Evolutionary conservation across 495 filamentous ascomycete genomes (phyloP).

Genomic region (Penicillium arizonense): DNA sequence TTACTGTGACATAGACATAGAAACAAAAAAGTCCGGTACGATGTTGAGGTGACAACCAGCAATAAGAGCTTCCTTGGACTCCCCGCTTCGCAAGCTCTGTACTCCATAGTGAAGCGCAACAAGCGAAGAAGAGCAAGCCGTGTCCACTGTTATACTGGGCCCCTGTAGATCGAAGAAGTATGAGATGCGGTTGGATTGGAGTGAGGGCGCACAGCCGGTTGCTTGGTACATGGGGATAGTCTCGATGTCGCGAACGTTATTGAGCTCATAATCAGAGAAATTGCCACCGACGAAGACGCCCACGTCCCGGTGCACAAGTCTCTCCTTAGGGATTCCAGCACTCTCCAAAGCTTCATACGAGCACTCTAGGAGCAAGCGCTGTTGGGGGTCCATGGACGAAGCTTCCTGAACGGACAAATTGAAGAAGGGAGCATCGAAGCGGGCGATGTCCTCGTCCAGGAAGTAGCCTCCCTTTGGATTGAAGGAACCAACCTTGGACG

Average conservation of each 20-base stretch:
- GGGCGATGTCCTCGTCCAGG: constrained; percentile 35
- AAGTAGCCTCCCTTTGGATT: constrained; percentile 38
- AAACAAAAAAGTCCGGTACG: constrained; percentile 54
- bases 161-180: constrained; percentile 55
- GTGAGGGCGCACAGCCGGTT: constrained; percentile 39
- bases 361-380: constrained; percentile 48
- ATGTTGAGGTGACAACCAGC: constrained; percentile 59
- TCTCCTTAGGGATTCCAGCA: constrained; percentile 41
- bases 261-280: constrained; percentile 35
- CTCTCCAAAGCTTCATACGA: constrained; percentile 57
- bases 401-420: constrained; percentile 38
- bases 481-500: constrained; percentile 22
- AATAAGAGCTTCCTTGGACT: constrained; percentile 50
- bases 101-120: constrained; percentile 49
- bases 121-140: constrained; percentile 53
- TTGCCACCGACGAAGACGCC: constrained; percentile 35
- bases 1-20: constrained; percentile 39
- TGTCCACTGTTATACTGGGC: constrained; percentile 53
- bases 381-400: constrained; percentile 37
- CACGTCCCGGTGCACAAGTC: constrained; percentile 32
- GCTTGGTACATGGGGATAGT: constrained; percentile 37
- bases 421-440: constrained; percentile 52
- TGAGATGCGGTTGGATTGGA: constrained; percentile 53
- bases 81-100: constrained; percentile 49
- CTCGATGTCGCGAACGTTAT: constrained; percentile 32